Base-by-base conservation (phyloP, 139 green algal genomes). In the Trebouxia sp. region DNA sequence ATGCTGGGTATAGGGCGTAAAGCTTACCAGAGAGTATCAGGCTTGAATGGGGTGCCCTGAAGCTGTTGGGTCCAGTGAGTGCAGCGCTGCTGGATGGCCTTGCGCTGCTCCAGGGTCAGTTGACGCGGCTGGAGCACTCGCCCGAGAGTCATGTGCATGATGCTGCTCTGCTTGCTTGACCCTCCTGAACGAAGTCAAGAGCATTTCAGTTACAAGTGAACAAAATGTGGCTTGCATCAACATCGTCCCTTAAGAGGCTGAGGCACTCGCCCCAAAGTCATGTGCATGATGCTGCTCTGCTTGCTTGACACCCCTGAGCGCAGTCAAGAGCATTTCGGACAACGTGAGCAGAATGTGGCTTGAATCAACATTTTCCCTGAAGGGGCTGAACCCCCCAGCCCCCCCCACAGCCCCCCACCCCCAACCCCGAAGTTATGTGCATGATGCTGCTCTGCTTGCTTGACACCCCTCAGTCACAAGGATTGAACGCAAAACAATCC, bases 271-370 rank as follows among this genome's bases (percentile, higher is more conserved):
- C 41, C 82, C 22, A 90, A 53, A 47, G 82, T 90, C 53, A 84
- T 70, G 69, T 90, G 86, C 58, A 89, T 77, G 47, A 90, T 90
- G 81, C 78, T 90, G 32, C 56, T 80, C 79, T 90, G 86, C 56
- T 70, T 83, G 22, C 39, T 67, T 32, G 2, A 3, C 4, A 17
- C 2, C 22, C 22, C 50, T 28, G 50, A 17, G 26, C 20, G n/a
- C n/a, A n/a, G n/a, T n/a, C n/a, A n/a, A n/a, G n/a, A n/a, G n/a
- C n/a, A n/a, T n/a, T n/a, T n/a, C n/a, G n/a, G n/a, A n/a, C n/a
- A n/a, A n/a, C n/a, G n/a, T n/a, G 50, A 28, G 4, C 50, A 17
- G 22, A 22, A 58, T 58, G 26, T 5, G 26, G 50, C 2, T 58
- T 17, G 50, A 17, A 58, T 17, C 50, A 58, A 28, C 50, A 28